These are phyloP conservation scores for Neurospora sp. DNA, from an alignment of 495 filamentous ascomycete genomes.

Conservation along the genomic window DNA sequence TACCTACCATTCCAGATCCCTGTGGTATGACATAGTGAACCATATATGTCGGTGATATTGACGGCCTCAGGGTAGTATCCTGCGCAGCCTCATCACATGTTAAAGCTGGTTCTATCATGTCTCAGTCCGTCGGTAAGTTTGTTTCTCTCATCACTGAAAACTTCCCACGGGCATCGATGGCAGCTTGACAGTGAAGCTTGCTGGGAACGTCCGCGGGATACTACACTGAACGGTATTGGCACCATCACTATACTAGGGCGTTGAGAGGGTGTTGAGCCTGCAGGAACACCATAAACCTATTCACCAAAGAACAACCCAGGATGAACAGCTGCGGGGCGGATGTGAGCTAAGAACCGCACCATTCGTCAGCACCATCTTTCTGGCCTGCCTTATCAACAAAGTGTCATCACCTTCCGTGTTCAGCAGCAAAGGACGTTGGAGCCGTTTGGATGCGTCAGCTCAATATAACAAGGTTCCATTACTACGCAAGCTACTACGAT, in stretches of 20 bases:
- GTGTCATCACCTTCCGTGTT: not conserved
- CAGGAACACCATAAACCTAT: not conserved
- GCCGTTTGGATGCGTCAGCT: not conserved
- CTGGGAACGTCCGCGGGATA: not conserved
- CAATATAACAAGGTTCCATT: not conserved
- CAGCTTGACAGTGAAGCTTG: not conserved
- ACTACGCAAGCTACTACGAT: not conserved
- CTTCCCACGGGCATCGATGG: not conserved
- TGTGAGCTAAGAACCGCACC: not conserved
- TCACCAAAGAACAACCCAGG: not conserved
- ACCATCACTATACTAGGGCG: not conserved
- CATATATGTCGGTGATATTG: not conserved
- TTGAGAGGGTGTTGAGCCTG: not conserved
- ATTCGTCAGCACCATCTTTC: not conserved
- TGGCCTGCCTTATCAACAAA: not conserved
- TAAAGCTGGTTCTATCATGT: not conserved
- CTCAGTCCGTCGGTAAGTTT: not conserved
- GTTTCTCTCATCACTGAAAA: not conserved
- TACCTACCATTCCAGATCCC: not conserved
- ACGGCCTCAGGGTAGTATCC: not conserved
- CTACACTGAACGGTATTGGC: not conserved
- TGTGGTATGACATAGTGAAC: not conserved
- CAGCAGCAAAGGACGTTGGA: not conserved
- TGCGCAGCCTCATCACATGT: not conserved
- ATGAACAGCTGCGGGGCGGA: not conserved